phyloP scores from a whole-genome alignment of 1,284 basidiomycete species.

The Trametes hirsuta region DNA sequence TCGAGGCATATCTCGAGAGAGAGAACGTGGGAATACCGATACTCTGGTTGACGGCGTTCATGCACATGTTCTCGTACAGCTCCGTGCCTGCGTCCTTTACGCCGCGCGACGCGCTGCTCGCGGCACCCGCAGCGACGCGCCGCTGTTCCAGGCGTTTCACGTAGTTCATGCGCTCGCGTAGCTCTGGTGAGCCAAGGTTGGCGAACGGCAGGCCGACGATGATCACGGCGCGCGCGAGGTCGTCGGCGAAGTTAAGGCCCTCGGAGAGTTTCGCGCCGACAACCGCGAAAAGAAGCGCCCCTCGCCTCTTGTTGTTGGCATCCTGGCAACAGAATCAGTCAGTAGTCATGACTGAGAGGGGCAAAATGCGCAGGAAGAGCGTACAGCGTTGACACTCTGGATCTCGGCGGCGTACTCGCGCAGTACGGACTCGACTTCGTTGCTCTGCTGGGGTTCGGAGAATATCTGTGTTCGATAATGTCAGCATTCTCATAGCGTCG shows the following conservation, averaged over 20 bases:
- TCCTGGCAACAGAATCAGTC: neutral
- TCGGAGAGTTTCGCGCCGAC: slow-evolving; percentile 97
- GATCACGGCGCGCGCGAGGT: slow-evolving; percentile 87
- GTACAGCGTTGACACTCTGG: slow-evolving; percentile 25
- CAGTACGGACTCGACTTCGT: slow-evolving; percentile 79
- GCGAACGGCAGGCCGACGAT: slow-evolving; percentile 94
- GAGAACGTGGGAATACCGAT: slow-evolving; percentile 65
- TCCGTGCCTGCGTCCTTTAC: slow-evolving; percentile 79
- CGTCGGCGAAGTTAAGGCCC: slow-evolving; percentile 94
- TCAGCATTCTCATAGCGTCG: no score
- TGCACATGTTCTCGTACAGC: slow-evolving; percentile 92
- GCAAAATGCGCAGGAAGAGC: slow-evolving; percentile 8
- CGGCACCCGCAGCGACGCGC: slow-evolving; percentile 38
- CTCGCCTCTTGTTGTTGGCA: slow-evolving; percentile 44
- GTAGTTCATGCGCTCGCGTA: slow-evolving; percentile 91
- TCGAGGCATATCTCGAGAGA: neutral
- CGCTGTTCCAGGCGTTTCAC: slow-evolving; percentile 61
- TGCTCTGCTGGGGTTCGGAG: slow-evolving; percentile 82
- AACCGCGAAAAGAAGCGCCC: slow-evolving; percentile 88
- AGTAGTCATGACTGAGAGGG: neutral
- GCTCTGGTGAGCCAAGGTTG: slow-evolving; percentile 87
- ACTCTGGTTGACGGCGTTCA: slow-evolving; percentile 97
- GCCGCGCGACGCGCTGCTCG: neutral
- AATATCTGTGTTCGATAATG: slow-evolving; percentile 64
- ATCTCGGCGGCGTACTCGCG: slow-evolving; percentile 76